Evolutionary conservation across 73 alveolate genomes (phyloP).

Genomic region (Stentor coeruleus): DNA sequence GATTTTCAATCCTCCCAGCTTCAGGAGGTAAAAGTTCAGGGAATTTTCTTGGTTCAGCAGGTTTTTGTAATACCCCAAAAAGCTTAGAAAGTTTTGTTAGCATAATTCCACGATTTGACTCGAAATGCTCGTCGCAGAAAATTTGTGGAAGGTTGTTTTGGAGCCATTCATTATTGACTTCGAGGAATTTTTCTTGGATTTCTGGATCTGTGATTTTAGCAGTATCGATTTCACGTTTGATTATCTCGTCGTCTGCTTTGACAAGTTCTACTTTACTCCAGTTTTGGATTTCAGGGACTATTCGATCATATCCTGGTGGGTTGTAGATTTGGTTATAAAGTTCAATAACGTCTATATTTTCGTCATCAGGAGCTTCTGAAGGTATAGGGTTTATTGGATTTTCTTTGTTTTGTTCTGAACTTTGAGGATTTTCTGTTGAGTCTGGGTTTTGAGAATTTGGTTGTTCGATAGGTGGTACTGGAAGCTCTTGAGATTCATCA

Average conservation of each 20-base stretch:
- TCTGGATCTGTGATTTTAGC: constrained; percentile 63
- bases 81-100: constrained; percentile 57
- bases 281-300: constrained; percentile 35
- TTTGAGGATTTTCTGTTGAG: constrained; percentile 30
- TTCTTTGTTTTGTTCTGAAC: constrained; percentile 12
- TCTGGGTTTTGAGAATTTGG: constrained; percentile 49
- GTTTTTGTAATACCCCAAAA: constrained; percentile 25
- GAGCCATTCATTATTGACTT: constrained; percentile 70
- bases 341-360: constrained; percentile 2
- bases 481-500: too few species aligned
- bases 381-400: constrained; percentile 1
- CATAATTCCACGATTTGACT: constrained; percentile 54
- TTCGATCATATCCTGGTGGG: constrained; percentile 23
- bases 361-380: constrained; percentile 16
- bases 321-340: background rate
- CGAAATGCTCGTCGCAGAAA: constrained; percentile 67
- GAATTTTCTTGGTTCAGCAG: background rate
- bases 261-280: constrained; percentile 45
- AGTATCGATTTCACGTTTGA: constrained; percentile 57
- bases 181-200: constrained; percentile 64
- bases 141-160: constrained; percentile 62
- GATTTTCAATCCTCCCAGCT: constrained; percentile 6
- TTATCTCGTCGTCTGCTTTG: constrained; percentile 59
- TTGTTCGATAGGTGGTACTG: too few species aligned
- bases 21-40: background rate